These are phyloP conservation scores for Mortierella sp. DNA, from an alignment of 371 early-diverging fungal species.

Conservation along the genomic window DNA sequence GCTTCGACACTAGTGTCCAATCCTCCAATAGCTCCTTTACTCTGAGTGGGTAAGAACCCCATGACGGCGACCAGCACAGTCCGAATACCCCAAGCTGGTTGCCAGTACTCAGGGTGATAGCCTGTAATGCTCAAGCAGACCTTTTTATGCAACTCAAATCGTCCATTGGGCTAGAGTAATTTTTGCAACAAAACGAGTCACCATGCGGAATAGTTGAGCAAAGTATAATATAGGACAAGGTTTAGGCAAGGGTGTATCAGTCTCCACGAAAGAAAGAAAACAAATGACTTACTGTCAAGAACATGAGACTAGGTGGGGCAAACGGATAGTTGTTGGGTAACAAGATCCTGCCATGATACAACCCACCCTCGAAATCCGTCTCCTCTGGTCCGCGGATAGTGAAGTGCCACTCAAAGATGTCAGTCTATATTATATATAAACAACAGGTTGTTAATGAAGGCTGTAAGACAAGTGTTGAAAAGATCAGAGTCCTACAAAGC, in stretches of 20 bases:
- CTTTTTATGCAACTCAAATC: conserved; percentile 92
- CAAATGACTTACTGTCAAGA: conserved; percentile 76
- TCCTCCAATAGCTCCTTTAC: conserved; percentile 90
- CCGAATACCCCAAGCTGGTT: conserved; percentile 94
- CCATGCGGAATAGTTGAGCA: not conserved
- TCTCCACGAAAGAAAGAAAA: not conserved
- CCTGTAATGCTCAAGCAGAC: conserved; percentile 94
- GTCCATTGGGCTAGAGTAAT: conserved; percentile 78
- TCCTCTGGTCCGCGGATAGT: conserved; percentile 90
- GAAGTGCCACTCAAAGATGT: conserved; percentile 95
- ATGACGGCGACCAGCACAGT: conserved; percentile 90
- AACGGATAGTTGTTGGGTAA: conserved; percentile 94
- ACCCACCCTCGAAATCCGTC: conserved; percentile 90
- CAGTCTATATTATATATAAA: conserved; percentile 61
- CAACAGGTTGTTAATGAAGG: not conserved
- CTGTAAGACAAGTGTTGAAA: not conserved
- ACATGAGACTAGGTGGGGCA: conserved; percentile 92
- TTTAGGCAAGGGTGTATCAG: not conserved
- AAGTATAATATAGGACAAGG: not conserved
- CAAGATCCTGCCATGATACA: conserved; percentile 85
- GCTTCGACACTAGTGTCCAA: conserved; percentile 81
- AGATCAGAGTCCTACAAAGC: too few species aligned
- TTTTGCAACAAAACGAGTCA: not conserved
- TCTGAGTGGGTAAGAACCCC: conserved; percentile 78
- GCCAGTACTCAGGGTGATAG: conserved; percentile 95